Conservation (phyloP, 495 filamentous ascomycete genomes). For the Penicillium samsonianum region DNA sequence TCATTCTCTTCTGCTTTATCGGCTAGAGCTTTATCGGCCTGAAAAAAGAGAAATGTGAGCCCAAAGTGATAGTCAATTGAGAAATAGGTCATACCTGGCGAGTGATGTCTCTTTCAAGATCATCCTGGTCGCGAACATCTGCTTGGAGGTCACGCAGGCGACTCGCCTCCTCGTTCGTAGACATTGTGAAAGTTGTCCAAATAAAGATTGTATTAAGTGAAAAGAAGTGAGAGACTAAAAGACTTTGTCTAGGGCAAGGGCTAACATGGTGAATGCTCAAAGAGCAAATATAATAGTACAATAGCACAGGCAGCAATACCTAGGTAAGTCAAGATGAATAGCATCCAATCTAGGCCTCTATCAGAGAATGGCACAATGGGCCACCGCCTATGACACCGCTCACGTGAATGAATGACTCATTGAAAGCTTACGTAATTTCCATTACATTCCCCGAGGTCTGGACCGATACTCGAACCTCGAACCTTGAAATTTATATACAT, state of each 20-base stretch:
- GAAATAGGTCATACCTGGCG: conserved; percentile 41
- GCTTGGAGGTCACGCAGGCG: conserved; percentile 68
- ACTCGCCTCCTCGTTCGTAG: conserved; percentile 51
- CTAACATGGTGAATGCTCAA: conserved; percentile 13
- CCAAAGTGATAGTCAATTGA: neutral
- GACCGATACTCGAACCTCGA: no score
- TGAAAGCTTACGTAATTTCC: neutral
- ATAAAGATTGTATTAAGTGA: conserved; percentile 7
- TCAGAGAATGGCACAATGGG: conserved; percentile 11
- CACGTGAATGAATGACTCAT: conserved; percentile 4
- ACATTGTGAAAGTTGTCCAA: conserved; percentile 9
- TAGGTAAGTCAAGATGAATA: conserved; percentile 7
- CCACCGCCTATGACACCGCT: conserved; percentile 10
- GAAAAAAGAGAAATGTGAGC: conserved; percentile 19
- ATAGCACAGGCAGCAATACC: conserved; percentile 6
- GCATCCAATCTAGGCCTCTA: conserved; percentile 5
- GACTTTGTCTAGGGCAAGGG: neutral
- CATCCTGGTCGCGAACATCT: conserved; percentile 79
- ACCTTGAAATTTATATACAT: no score
- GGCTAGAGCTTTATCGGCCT: conserved; percentile 75
- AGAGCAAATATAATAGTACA: conserved; percentile 3
- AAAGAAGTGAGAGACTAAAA: conserved; percentile 13
- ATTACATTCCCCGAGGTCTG: neutral
- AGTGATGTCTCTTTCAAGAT: conserved; percentile 74
- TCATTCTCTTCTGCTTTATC: conserved; percentile 88